Evolutionary conservation across 1,139 yeast species (phyloP).

Genomic region (Pneumocystis murina): DNA sequence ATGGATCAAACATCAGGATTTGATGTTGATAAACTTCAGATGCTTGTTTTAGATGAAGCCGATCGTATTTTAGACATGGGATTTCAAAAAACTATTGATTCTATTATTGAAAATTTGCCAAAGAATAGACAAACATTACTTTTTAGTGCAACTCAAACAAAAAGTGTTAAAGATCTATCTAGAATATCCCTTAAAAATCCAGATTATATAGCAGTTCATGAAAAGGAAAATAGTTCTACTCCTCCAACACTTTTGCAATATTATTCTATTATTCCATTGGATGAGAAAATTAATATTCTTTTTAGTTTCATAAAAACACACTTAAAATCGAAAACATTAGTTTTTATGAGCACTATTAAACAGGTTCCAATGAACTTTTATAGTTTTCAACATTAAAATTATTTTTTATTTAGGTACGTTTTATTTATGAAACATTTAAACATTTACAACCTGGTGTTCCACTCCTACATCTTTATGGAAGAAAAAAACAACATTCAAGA

Average conservation of each 20-base stretch:
- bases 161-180: slow-evolving; percentile 74
- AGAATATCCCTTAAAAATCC: slow-evolving; percentile 67
- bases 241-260: slow-evolving; percentile 79
- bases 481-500: slow-evolving; percentile 88
- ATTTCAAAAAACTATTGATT: slow-evolving; percentile 74
- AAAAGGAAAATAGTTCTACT: slow-evolving; percentile 42
- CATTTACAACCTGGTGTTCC: slow-evolving; percentile 94
- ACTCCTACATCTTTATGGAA: slow-evolving; percentile 78
- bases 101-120: slow-evolving; percentile 70
- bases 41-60: slow-evolving; percentile 84
- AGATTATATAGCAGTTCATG: slow-evolving; percentile 40
- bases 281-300: slow-evolving; percentile 69
- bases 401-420: slow-evolving; percentile 41
- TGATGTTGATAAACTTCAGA: slow-evolving; percentile 64
- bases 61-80: slow-evolving; percentile 97
- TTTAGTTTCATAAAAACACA: slow-evolving; percentile 88
- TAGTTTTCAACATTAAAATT: background rate
- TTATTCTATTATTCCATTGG: slow-evolving; percentile 53
- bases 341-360: slow-evolving; percentile 80
- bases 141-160: slow-evolving; percentile 89
- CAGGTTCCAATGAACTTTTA: slow-evolving; percentile 27
- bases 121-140: slow-evolving; percentile 67
- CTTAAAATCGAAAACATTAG: slow-evolving; percentile 67
- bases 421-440: slow-evolving; percentile 77
- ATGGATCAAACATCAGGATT: slow-evolving; percentile 86